Base-by-base conservation (phyloP, 75 land plant genomes). In the Sequoiadendron giganteum region DNA sequence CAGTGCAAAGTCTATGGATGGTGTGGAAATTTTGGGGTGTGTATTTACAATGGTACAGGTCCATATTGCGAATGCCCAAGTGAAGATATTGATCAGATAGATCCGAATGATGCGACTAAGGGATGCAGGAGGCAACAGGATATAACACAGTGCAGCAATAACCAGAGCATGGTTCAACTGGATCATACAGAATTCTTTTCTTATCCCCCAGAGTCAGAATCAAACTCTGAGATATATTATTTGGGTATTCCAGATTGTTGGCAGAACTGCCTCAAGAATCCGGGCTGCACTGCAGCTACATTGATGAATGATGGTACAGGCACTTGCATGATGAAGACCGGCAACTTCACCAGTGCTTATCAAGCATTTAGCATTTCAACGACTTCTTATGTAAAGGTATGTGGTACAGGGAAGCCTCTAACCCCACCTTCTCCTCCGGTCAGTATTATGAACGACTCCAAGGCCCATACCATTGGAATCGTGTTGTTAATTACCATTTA, bases 1-100 rank as follows among this genome's bases (percentile, higher is more conserved):
- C 93, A 94, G 83, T 96, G 97, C 86, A 58, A 91, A 84, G 93
- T 95, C 16, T 96, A 86, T 86, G 94, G 95, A 15, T 93, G 78
- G 79, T 96, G 97, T 90, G 97, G 97, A 10, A 89, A 92, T 58
- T 86, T 91, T 86, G 96, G 97, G 15, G 87, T 96, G 1, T 96
- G 97, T 87, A 83, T 88, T 61, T 95, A 95, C 89, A 91, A 92
- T 45, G 92, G 90, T 21, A 80, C 90, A 2, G 34, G 78, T 30
- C 94, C 94, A 13, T 40, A 88, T 40, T 96, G 96, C 85, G 52
- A 56, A 8, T 96, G 96, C 73, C 92, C 93, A 7, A 88, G 92
- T 4, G 30, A 86, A 68, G 92, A 94, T 89, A 93, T 94, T 52
- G 85, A 25, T n/a, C 43, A 42, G 10, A 34, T 75, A 25, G 93